These are phyloP conservation scores for Starmerella bacillaris DNA, from an alignment of 805 yeast genomes.

Conservation along the genomic window DNA sequence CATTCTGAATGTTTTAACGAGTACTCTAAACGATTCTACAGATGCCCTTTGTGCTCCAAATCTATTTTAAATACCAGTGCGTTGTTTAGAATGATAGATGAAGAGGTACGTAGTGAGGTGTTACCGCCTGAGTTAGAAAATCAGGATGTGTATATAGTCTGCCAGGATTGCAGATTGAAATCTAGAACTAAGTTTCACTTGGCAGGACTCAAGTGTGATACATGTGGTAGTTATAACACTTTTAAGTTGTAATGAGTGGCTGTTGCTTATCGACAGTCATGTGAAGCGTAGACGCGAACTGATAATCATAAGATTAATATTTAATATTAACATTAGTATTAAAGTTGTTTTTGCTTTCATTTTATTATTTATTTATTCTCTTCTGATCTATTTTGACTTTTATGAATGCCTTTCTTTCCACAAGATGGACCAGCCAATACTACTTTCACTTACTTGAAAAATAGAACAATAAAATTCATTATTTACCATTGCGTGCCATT, in stretches of 20 bases:
- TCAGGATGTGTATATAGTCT: slow-evolving; percentile 57
- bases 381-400: no score
- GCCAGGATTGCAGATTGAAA: slow-evolving; percentile 73
- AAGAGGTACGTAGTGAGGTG: slow-evolving; percentile 57
- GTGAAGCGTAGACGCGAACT: no score
- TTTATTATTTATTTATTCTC: no score
- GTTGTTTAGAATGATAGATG: slow-evolving; percentile 70
- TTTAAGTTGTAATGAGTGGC: slow-evolving; percentile 6
- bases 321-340: no score
- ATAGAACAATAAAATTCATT: no score
- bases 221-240: slow-evolving; percentile 77
- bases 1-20: slow-evolving; percentile 74
- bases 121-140: slow-evolving; percentile 61
- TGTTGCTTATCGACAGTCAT: no score
- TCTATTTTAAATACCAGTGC: slow-evolving; percentile 77
- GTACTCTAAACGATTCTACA: slow-evolving; percentile 64
- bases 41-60: slow-evolving; percentile 79
- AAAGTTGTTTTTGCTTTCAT: no score
- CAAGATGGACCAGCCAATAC: no score
- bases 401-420: no score
- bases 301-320: no score
- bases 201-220: slow-evolving; percentile 71
- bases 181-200: slow-evolving; percentile 62
- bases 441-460: no score
- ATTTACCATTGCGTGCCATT: slow-evolving; percentile 9